phyloP scores from a whole-genome alignment of 257 asterid species.

The Eustoma russellianum region DNA sequence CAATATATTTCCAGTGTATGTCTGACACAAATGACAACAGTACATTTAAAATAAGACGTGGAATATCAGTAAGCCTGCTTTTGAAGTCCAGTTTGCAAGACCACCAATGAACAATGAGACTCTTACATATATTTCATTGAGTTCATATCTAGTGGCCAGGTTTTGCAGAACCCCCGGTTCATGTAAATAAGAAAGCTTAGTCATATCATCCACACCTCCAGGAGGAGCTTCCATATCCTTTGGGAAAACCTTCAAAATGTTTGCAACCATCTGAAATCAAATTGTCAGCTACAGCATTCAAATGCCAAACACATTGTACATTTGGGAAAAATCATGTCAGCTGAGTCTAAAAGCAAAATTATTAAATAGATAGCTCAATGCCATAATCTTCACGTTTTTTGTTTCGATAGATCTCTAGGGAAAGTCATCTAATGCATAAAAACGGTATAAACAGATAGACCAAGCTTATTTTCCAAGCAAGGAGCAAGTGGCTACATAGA shows the following conservation, averaged over 20 bases:
- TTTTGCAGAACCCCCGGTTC: constrained; percentile 99
- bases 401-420: background rate
- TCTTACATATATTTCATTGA: constrained; percentile 93
- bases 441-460: background rate
- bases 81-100: constrained; percentile 1
- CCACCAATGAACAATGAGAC: constrained; percentile 10
- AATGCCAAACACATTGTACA: background rate
- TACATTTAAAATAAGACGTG: background rate
- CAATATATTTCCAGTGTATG: constrained; percentile 96
- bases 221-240: constrained; percentile 96
- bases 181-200: constrained; percentile 97
- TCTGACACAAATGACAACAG: constrained; percentile 39
- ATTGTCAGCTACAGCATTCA: constrained; percentile 2
- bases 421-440: background rate
- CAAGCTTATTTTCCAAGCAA: background rate
- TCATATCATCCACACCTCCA: constrained; percentile 99
- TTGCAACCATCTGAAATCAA: constrained; percentile 56
- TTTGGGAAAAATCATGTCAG: background rate
- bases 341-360: background rate
- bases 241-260: constrained; percentile 78
- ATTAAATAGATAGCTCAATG: background rate
- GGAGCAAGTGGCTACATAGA: background rate
- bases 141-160: constrained; percentile 90
- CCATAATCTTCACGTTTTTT: background rate
- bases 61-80: background rate